A percentile compares a stretch with the other conserved stretches of the same genome.
Evolutionary conservation across 179 eudicot genomes (phyloP).

Genomic region (Nepenthes alata): DNA sequence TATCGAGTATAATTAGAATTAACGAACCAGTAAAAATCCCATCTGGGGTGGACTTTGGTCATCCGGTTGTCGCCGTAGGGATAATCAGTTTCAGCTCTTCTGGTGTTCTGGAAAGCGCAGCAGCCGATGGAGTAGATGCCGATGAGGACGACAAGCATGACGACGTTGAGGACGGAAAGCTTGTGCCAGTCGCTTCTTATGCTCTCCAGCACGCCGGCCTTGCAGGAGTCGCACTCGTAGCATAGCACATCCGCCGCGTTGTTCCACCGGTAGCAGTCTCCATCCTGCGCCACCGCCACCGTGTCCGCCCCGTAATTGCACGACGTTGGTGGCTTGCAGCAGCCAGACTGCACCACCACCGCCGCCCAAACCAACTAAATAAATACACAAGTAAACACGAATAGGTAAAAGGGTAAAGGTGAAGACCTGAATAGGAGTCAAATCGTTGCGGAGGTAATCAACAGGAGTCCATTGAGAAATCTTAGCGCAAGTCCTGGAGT

Average conservation of each 20-base stretch:
- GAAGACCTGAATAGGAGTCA: conserved; percentile 29
- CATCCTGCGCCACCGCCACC: conserved; percentile 33
- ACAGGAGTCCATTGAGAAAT: conserved; percentile 25
- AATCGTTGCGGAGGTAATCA: conserved; percentile 30
- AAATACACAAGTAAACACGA: no score
- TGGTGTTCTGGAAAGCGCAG: conserved; percentile 61
- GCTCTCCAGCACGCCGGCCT: conserved; percentile 64
- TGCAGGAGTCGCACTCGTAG: conserved; percentile 79
- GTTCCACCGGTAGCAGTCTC: conserved; percentile 72
- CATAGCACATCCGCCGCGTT: conserved; percentile 49
- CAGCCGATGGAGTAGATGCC: conserved; percentile 63
- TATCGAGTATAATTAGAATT: neutral
- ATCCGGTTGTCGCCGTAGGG: conserved; percentile 62
- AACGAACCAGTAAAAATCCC: conserved; percentile 73
- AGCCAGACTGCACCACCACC: conserved; percentile 50
- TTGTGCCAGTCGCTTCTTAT: conserved; percentile 64
- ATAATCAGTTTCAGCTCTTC: conserved; percentile 48
- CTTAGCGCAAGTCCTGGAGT: conserved; percentile 32
- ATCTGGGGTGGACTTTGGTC: conserved; percentile 67
- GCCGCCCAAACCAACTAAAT: no score
- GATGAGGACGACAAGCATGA: conserved; percentile 46
- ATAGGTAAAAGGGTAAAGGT: no score
- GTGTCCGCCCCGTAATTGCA: conserved; percentile 39
- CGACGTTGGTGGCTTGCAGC: conserved; percentile 79
- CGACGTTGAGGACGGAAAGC: conserved; percentile 52